Conservation (phyloP, 2,329 filamentous ascomycete genomes). For the Aspergillus flavus region DNA sequence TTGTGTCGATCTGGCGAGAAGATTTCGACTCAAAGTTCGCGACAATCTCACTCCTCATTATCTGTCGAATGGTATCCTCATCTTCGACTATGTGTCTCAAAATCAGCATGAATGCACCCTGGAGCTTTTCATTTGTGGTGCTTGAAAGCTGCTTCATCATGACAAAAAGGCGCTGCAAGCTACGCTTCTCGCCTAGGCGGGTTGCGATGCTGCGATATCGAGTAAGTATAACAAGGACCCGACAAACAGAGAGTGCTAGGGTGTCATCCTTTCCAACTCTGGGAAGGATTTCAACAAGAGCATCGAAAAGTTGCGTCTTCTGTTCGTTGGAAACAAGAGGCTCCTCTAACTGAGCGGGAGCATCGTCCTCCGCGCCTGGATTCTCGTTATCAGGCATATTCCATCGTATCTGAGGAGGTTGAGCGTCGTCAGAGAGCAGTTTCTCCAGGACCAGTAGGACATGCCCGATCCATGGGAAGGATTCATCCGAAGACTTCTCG, state of each 20-base stretch:
- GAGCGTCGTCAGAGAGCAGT: slow-evolving; percentile 83
- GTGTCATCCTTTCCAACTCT: slow-evolving; percentile 84
- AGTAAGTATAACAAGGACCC: slow-evolving; percentile 85
- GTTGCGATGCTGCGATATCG: slow-evolving; percentile 74
- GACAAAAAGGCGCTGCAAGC: slow-evolving; percentile 85
- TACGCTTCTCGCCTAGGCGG: slow-evolving; percentile 80
- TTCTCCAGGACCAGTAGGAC: slow-evolving; percentile 88
- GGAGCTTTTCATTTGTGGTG: slow-evolving; percentile 73
- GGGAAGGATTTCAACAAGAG: slow-evolving; percentile 80
- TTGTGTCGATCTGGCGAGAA: slow-evolving; percentile 66
- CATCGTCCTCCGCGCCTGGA: slow-evolving; percentile 51
- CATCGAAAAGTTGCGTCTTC: slow-evolving; percentile 71
- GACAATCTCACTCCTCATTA: slow-evolving; percentile 88
- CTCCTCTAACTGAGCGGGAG: slow-evolving; percentile 62
- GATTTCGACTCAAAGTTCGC: slow-evolving; percentile 67
- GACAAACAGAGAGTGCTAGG: slow-evolving; percentile 78
- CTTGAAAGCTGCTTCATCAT: slow-evolving; percentile 93
- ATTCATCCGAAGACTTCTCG: slow-evolving; percentile 70
- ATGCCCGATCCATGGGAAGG: slow-evolving; percentile 91
- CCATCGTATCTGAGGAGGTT: slow-evolving; percentile 76
- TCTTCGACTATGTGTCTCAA: slow-evolving; percentile 94
- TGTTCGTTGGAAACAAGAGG: slow-evolving; percentile 66
- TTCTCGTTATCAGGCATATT: slow-evolving; percentile 54
- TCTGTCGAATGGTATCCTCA: slow-evolving; percentile 83
- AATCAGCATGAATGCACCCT: slow-evolving; percentile 77